A percentile compares a stretch with the other conserved stretches of the same genome.
phyloP scores from a whole-genome alignment of 202 grass and related monocot genomes.

The Carex arenaria region DNA sequence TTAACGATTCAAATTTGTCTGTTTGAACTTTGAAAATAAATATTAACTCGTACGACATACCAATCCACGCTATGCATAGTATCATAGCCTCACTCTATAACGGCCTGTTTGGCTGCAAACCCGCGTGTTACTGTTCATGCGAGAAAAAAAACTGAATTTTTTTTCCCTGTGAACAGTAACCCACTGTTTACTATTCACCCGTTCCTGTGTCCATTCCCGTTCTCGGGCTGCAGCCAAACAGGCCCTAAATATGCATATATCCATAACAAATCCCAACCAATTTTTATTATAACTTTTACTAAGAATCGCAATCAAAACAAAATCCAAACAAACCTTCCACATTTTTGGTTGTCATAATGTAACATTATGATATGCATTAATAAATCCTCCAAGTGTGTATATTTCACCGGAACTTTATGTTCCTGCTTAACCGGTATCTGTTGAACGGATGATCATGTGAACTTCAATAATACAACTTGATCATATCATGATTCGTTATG shows the following conservation, averaged over 20 bases:
- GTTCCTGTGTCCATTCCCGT: too few species aligned
- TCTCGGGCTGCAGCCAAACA: too few species aligned
- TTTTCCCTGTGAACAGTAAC: too few species aligned
- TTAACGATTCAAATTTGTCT: too few species aligned
- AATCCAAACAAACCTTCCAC: background rate
- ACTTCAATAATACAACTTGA: constrained; percentile 13
- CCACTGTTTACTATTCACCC: too few species aligned
- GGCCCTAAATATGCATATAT: background rate
- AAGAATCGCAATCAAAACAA: background rate
- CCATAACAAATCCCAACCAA: background rate
- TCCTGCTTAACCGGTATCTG: background rate
- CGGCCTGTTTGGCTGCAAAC: too few species aligned
- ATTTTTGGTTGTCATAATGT: background rate
- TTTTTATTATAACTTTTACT: background rate
- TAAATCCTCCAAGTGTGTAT: background rate
- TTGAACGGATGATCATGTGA: background rate
- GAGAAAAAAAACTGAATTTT: too few species aligned
- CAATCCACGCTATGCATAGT: too few species aligned
- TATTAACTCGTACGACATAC: too few species aligned
- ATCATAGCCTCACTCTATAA: background rate
- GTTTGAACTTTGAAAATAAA: too few species aligned
- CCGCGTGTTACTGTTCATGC: too few species aligned
- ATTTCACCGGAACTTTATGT: background rate
- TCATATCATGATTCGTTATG: background rate
- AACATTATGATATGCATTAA: background rate